Conservation (phyloP, 305 asterid genomes). For the Rubia balearica region DNA sequence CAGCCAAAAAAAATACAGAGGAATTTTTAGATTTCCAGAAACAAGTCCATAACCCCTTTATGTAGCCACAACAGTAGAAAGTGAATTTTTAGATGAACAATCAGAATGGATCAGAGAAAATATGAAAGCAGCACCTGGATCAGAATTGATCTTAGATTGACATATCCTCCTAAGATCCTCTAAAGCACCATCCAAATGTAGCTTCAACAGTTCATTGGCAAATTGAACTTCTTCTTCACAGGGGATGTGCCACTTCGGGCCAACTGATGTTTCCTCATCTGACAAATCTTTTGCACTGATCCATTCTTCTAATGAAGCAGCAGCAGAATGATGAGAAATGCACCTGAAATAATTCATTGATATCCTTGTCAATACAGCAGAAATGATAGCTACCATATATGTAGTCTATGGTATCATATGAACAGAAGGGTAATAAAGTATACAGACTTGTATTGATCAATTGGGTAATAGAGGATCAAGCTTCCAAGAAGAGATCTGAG, state of each 20-base stretch:
- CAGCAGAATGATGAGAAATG: slow-evolving; percentile 50
- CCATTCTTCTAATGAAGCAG: slow-evolving; percentile 82
- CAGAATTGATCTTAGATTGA: slow-evolving; percentile 77
- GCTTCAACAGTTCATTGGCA: slow-evolving; percentile 81
- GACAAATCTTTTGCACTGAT: slow-evolving; percentile 66
- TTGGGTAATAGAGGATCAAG: slow-evolving; percentile 82
- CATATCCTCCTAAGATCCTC: slow-evolving; percentile 78
- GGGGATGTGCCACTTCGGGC: slow-evolving; percentile 94
- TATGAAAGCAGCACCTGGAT: slow-evolving; percentile 53
- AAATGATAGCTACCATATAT: slow-evolving; percentile 10
- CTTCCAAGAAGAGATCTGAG: slow-evolving; percentile 97
- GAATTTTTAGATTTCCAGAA: background rate
- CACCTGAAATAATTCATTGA: slow-evolving; percentile 47
- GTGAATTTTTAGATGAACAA: slow-evolving; percentile 7
- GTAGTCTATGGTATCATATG: background rate
- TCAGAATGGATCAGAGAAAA: slow-evolving; percentile 1
- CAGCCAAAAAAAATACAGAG: background rate
- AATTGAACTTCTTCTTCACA: slow-evolving; percentile 68
- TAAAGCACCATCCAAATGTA: slow-evolving; percentile 83
- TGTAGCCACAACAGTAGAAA: slow-evolving; percentile 9
- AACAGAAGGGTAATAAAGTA: background rate
- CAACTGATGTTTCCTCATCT: slow-evolving; percentile 39
- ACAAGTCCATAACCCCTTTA: background rate
- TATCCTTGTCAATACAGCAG: slow-evolving; percentile 11
- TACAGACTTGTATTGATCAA: slow-evolving; percentile 79